Percentiles rank a stretch among this genome's conserved stretches.
Evolutionary conservation across 805 yeast species (phyloP).

Genomic region (Lipomyces yamadae): DNA sequence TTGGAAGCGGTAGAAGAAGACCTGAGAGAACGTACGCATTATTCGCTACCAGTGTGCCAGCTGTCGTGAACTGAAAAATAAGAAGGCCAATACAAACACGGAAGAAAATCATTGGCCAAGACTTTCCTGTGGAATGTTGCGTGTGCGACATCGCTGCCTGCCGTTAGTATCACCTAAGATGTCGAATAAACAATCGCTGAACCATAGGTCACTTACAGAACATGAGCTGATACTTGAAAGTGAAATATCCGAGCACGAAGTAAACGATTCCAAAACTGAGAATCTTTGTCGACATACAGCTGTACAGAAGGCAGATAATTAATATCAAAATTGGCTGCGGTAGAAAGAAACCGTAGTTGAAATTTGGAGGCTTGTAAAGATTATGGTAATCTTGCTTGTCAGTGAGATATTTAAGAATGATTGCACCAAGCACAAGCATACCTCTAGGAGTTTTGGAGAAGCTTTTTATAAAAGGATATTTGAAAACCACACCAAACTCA

Average conservation of each 20-base stretch:
- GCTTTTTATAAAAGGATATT: constrained; percentile 69
- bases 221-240: constrained; percentile 86
- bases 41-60: constrained; percentile 83
- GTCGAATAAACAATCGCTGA: not conserved
- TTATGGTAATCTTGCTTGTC: constrained; percentile 59
- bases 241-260: constrained; percentile 83
- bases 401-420: not conserved
- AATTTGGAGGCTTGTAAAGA: constrained; percentile 83
- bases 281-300: constrained; percentile 87
- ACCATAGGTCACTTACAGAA: constrained; percentile 48
- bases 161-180: not conserved
- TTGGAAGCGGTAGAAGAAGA: constrained; percentile 74
- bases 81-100: constrained; percentile 80
- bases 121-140: constrained; percentile 95
- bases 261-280: constrained; percentile 82
- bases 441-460: constrained; percentile 76
- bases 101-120: constrained; percentile 89
- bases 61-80: constrained; percentile 88
- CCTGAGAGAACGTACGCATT: constrained; percentile 78
- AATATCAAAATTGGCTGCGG: constrained; percentile 91
- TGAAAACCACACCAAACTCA: constrained; percentile 74
- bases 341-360: constrained; percentile 86
- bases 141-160: constrained; percentile 76
- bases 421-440: not conserved
- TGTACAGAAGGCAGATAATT: constrained; percentile 82